A percentile compares a stretch with the other conserved stretches of the same genome.
phyloP scores from a whole-genome alignment of 2,329 filamentous ascomycete species.

The Aspergillus luchuensis region DNA sequence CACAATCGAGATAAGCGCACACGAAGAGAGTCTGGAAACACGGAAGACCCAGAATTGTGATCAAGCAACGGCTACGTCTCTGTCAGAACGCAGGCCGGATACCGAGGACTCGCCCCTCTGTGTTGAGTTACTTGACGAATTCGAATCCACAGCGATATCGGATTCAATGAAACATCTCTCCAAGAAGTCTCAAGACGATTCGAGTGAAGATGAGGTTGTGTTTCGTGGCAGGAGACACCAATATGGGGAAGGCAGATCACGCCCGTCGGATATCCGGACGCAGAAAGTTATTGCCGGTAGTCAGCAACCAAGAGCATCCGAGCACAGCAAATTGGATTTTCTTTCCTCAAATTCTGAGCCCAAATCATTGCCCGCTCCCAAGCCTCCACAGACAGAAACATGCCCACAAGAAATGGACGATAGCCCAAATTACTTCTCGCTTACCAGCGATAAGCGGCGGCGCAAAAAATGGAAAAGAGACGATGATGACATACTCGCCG shows the following conservation, averaged over 20 bases:
- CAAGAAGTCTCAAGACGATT: conserved; percentile 53
- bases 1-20: neutral
- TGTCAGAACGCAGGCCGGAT: neutral
- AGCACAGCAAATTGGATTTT: neutral
- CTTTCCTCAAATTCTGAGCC: neutral
- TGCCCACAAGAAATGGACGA: neutral
- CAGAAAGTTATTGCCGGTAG: too few relatives aligned
- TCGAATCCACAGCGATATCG: conserved; percentile 32
- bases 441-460: neutral
- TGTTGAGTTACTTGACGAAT: conserved; percentile 23
- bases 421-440: neutral
- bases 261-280: neutral
- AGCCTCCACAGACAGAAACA: neutral
- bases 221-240: conserved; percentile 38
- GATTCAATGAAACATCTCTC: conserved; percentile 30
- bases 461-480: conserved; percentile 44
- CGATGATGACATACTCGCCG: conserved; percentile 47
- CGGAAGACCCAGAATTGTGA: neutral
- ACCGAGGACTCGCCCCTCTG: neutral
- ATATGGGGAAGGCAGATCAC: neutral
- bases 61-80: neutral
- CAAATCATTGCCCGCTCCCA: neutral
- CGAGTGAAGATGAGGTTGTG: conserved; percentile 65
- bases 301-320: neutral
- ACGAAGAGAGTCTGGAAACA: conserved; percentile 18